Evolutionary conservation across 495 filamentous ascomycete species (phyloP), one percentile per base, ranked within the genome.

Genomic region (Collariella sp.): DNA sequence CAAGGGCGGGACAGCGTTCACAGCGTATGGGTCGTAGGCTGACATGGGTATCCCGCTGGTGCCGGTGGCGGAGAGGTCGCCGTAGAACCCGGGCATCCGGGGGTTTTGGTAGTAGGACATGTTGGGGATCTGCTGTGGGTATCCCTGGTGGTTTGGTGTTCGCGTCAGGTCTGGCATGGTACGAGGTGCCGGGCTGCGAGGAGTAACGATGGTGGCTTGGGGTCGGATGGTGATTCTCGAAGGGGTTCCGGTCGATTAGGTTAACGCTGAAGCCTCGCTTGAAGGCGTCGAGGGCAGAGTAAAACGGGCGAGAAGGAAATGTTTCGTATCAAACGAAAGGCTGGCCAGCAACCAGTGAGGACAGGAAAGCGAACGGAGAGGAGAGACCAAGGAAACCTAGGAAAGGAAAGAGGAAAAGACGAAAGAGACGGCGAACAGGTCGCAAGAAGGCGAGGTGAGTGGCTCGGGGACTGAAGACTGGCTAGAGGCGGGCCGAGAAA

Each of bases 291-390:
- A 47, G 50, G 29, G 23, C 29, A 9, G 41, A 15, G 41, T 34
- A 42, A 26, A 36, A 12, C 35, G 12, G 39, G 53, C 22, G 31
- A 34, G 44, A 31, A 40, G 45, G 50, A 35, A 57, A 56, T 50
- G 60, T 58, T 58, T 73, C 70, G 73, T 73, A 61, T 75, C 71
- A 75, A 74, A 72, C 68, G 75, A 51, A 73, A 55, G 68, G 61
- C 55, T 56, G 64, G 50, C 64, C 57, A 62, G 64, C 60, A 63
- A 61, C 60, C 46, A 57, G 57, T 46, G 52, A 58, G 54, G 56
- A 52, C n/a, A 22, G 54, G 29, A 58, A 56, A 59, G 19, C 39
- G 55, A 60, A 59, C 42, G 12, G 39, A 58, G 60, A 62, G 50
- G 41, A 57, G 59, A 64, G 59, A 61, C 54, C 56, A 54, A 54